Evolutionary conservation across 805 yeast genomes (phyloP).

Genomic region (Kuraishia hungarica): DNA sequence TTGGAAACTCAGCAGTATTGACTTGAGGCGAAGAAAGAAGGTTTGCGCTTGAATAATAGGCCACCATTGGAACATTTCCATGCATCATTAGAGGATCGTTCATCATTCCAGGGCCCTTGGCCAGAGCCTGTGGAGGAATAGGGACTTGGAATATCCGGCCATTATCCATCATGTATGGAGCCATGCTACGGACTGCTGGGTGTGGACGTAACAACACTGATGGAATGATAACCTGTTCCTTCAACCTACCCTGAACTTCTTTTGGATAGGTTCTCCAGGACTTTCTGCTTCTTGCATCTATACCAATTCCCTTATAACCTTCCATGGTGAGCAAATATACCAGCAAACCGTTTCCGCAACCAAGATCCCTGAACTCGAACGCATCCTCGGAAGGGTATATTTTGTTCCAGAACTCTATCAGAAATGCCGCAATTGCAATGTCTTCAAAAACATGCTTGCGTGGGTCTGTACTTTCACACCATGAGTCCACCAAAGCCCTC

Average conservation of each 20-base stretch:
- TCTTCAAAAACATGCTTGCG: constrained; percentile 95
- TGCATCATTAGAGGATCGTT: neutral
- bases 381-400: constrained; percentile 28
- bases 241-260: constrained; percentile 46
- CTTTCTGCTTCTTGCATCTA: constrained; percentile 84
- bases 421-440: constrained; percentile 88
- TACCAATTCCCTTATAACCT: constrained; percentile 77
- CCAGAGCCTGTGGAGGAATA: constrained; percentile 18
- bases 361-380: constrained; percentile 78
- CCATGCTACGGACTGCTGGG: constrained; percentile 45
- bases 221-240: constrained; percentile 83
- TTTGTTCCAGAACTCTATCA: constrained; percentile 76
- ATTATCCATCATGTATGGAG: constrained; percentile 50
- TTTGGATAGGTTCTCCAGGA: constrained; percentile 77
- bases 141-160: constrained; percentile 54
- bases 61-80: constrained; percentile 29
- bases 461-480: constrained; percentile 96
- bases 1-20: constrained; percentile 58
- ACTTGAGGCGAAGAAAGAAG: constrained; percentile 45
- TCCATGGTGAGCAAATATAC: constrained; percentile 70
- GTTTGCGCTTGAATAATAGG: constrained; percentile 44
- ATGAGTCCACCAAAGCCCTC: constrained; percentile 58
- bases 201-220: constrained; percentile 60
- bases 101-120: neutral
- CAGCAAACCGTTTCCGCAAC: constrained; percentile 90